Evolutionary conservation across 805 yeast genomes (phyloP).

Genomic region (Candida boidinii): DNA sequence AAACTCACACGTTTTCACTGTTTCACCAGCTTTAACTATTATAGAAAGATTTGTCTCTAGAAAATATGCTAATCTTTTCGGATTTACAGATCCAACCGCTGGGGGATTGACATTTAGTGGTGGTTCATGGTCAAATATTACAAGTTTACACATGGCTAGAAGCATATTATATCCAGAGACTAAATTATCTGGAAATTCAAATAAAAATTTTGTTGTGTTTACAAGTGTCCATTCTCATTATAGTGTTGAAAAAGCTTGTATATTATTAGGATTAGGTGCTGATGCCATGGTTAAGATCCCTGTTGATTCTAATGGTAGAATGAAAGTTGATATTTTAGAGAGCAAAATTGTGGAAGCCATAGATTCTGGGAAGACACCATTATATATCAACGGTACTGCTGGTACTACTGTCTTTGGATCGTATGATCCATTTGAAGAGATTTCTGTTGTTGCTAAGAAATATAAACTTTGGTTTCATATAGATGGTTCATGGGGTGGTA

Average conservation of each 20-base stretch:
- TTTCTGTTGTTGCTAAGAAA: slow-evolving; percentile 43
- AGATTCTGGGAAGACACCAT: slow-evolving; percentile 55
- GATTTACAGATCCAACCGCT: slow-evolving; percentile 42
- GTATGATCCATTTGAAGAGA: slow-evolving; percentile 56
- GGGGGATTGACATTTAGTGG: slow-evolving; percentile 86
- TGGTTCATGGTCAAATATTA: slow-evolving; percentile 81
- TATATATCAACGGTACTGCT: slow-evolving; percentile 76
- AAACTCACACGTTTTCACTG: slow-evolving; percentile 79
- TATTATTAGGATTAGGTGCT: slow-evolving; percentile 64
- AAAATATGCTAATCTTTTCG: slow-evolving; percentile 61
- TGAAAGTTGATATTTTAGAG: slow-evolving; percentile 43
- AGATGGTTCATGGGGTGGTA: slow-evolving; percentile 92
- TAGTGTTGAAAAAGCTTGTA: slow-evolving; percentile 75
- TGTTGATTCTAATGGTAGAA: slow-evolving; percentile 45
- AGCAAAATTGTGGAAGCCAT: slow-evolving; percentile 32
- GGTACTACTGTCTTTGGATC: slow-evolving; percentile 88
- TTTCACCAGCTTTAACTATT: slow-evolving; percentile 70
- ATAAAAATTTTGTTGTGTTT: slow-evolving; percentile 55
- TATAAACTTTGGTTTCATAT: slow-evolving; percentile 70
- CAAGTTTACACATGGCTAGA: slow-evolving; percentile 72
- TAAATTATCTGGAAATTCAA: slow-evolving; percentile 47
- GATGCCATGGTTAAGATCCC: slow-evolving; percentile 53
- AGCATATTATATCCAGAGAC: slow-evolving; percentile 61
- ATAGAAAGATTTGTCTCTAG: slow-evolving; percentile 63
- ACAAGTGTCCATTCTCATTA: slow-evolving; percentile 71